These are phyloP conservation scores for Alternaria gaisen DNA, from an alignment of 2,329 filamentous ascomycete genomes.

Conservation along the genomic window DNA sequence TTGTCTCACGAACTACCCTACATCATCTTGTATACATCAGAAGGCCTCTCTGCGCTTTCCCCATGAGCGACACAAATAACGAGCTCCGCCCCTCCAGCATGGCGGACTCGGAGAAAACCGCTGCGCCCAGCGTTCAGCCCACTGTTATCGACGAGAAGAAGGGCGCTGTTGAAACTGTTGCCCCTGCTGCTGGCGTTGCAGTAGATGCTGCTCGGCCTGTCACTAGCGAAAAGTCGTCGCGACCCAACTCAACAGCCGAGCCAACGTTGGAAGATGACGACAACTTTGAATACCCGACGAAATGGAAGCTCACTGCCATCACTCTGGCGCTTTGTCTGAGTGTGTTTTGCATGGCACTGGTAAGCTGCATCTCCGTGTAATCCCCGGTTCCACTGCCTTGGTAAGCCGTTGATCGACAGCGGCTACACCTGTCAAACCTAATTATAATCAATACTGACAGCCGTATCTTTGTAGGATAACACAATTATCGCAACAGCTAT, in stretches of 20 bases:
- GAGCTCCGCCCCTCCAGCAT: slow-evolving; percentile 40
- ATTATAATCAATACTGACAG: background rate
- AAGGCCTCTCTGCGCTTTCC: background rate
- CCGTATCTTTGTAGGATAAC: slow-evolving; percentile 47
- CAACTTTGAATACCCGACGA: slow-evolving; percentile 47
- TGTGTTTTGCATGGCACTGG: slow-evolving; percentile 52
- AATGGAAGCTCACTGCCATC: slow-evolving; percentile 46
- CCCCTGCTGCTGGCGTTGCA: slow-evolving; percentile 35
- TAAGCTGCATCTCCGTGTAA: slow-evolving; percentile 20
- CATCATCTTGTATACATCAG: background rate
- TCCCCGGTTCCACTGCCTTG: slow-evolving; percentile 3
- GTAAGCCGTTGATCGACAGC: slow-evolving; percentile 10
- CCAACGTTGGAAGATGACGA: slow-evolving; percentile 35
- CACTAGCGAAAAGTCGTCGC: slow-evolving; percentile 20
- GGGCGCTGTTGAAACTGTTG: slow-evolving; percentile 30
- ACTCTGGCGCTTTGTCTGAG: slow-evolving; percentile 47
- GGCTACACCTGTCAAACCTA: slow-evolving; percentile 1
- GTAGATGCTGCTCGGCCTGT: slow-evolving; percentile 25
- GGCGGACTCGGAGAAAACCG: slow-evolving; percentile 47
- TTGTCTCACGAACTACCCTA: slow-evolving; percentile 2
- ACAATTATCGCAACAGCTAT: slow-evolving; percentile 61
- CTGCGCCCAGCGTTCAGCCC: slow-evolving; percentile 37
- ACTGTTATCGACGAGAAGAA: slow-evolving; percentile 38
- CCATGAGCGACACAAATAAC: slow-evolving; percentile 38
- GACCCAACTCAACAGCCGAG: slow-evolving; percentile 29